Percentiles rank a stretch among this genome's conserved stretches.
phyloP scores from a whole-genome alignment of 1,284 basidiomycete species.

The Rhodotorula sp. region DNA sequence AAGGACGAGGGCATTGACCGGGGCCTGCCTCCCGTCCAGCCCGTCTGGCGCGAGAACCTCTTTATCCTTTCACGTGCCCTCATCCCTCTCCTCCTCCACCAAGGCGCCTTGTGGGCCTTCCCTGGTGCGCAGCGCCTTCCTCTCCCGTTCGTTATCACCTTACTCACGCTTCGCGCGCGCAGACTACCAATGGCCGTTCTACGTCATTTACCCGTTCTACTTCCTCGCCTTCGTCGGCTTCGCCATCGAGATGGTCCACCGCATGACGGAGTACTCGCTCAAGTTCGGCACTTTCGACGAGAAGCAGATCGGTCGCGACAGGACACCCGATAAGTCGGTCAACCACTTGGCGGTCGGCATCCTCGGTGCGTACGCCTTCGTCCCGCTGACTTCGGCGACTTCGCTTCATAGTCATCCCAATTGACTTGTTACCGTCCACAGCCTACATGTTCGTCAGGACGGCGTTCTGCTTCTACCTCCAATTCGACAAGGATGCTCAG shows the following conservation, averaged over 20 bases:
- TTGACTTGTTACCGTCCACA: not conserved
- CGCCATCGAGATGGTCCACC: slow-evolving; percentile 12
- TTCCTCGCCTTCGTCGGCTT: slow-evolving; percentile 17
- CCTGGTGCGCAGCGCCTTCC: slow-evolving; percentile 3
- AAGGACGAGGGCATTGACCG: slow-evolving; percentile 28
- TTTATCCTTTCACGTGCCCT: slow-evolving; percentile 23
- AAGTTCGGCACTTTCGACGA: slow-evolving; percentile 28
- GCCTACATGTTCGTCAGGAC: slow-evolving; percentile 31
- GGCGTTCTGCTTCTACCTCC: slow-evolving; percentile 10
- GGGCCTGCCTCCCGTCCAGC: slow-evolving; percentile 11
- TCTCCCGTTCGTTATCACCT: not conserved
- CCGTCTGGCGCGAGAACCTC: slow-evolving; percentile 17
- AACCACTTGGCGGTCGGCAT: slow-evolving; percentile 15
- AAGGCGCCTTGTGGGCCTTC: not conserved
- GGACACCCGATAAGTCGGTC: slow-evolving; percentile 25
- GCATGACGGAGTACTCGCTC: slow-evolving; percentile 11
- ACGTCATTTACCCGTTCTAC: slow-evolving; percentile 26
- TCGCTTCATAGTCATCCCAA: not conserved
- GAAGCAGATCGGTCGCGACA: slow-evolving; percentile 26
- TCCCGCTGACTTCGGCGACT: not conserved
- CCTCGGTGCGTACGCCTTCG: slow-evolving; percentile 4
- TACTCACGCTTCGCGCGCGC: not conserved
- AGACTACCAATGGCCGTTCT: slow-evolving; percentile 29
- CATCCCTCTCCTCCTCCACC: slow-evolving; percentile 18
- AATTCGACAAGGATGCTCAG: slow-evolving; percentile 16